Evolutionary conservation across 768 basidiomycete species (phyloP).

Genomic region (Cystofilobasidium capitatum): DNA sequence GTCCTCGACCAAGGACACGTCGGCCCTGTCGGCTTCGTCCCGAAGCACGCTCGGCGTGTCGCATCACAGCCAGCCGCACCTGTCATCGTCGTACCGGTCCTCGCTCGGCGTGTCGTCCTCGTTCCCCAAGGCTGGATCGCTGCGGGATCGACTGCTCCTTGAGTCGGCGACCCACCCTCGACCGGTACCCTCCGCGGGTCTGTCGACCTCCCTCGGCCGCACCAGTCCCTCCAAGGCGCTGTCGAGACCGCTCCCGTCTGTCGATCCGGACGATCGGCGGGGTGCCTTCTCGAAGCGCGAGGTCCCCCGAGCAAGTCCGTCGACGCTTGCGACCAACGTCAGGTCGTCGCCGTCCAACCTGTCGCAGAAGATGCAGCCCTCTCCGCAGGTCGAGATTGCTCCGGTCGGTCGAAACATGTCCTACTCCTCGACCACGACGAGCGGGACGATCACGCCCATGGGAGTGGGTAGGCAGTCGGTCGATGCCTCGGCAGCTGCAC

Average conservation of each 20-base stretch:
- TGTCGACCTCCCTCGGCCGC: constrained; percentile 15
- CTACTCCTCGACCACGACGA: neutral
- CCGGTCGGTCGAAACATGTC: too few relatives aligned
- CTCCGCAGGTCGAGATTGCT: neutral
- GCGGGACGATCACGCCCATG: neutral
- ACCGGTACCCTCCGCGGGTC: neutral
- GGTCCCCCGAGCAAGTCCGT: neutral
- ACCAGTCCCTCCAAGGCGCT: neutral
- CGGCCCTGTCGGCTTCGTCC: constrained; percentile 4
- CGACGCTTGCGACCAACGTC: neutral
- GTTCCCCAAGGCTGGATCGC: neutral
- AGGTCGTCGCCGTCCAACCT: neutral
- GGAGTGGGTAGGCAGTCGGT: too few relatives aligned
- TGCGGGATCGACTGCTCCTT: neutral
- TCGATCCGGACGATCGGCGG: neutral
- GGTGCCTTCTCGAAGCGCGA: constrained; percentile 4
- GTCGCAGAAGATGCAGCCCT: neutral
- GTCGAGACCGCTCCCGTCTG: neutral
- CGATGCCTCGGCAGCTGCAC: too few relatives aligned
- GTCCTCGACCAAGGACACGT: neutral
- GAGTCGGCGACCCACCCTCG: neutral
- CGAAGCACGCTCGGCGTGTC: neutral
- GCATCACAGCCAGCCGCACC: neutral
- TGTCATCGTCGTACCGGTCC: constrained; percentile 10
- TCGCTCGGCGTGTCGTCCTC: neutral